A percentile compares a stretch with the other conserved stretches of the same genome.
These are phyloP conservation scores for Macaranga tanarius DNA, from an alignment of 441 rosid species.

Conservation along the genomic window DNA sequence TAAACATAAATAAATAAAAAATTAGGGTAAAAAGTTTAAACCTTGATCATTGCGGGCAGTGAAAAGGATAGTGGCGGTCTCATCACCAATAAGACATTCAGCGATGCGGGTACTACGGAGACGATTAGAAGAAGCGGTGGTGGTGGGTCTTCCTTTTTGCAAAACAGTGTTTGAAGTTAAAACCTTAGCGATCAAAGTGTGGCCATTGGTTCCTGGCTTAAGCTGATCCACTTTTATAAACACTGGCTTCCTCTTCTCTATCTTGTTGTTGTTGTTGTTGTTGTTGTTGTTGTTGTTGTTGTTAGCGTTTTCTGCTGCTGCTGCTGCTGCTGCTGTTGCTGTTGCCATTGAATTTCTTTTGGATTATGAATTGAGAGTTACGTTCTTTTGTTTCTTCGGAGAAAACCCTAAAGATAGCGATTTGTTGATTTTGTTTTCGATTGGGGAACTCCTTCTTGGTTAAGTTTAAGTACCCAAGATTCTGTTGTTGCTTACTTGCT, in stretches of 20 bases:
- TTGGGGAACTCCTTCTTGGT: background rate
- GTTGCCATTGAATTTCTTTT: too few species aligned
- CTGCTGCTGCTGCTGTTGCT: conserved; percentile 12
- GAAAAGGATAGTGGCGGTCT: conserved; percentile 48
- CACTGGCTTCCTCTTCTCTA: conserved; percentile 20
- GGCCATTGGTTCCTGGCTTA: conserved; percentile 44
- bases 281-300: conserved; percentile 15
- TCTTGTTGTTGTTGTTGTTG: background rate
- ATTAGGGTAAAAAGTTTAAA: background rate
- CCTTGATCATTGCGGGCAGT: conserved; percentile 57
- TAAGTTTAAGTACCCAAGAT: too few species aligned
- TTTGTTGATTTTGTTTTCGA: background rate
- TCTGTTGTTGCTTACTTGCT: background rate
- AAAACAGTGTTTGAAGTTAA: conserved; percentile 35
- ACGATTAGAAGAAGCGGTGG: conserved; percentile 23
- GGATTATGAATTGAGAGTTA: background rate
- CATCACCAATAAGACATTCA: conserved; percentile 49
- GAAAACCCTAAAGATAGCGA: conserved; percentile 21
- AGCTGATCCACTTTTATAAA: conserved; percentile 40
- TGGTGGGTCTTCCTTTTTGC: conserved; percentile 30
- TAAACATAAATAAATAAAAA: background rate
- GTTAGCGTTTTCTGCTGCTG: too few species aligned
- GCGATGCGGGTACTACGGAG: conserved; percentile 40
- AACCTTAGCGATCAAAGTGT: conserved; percentile 41
- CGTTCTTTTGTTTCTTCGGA: background rate